Conservation (phyloP, 441 rosid genomes). For the Erodium texanum region DNA sequence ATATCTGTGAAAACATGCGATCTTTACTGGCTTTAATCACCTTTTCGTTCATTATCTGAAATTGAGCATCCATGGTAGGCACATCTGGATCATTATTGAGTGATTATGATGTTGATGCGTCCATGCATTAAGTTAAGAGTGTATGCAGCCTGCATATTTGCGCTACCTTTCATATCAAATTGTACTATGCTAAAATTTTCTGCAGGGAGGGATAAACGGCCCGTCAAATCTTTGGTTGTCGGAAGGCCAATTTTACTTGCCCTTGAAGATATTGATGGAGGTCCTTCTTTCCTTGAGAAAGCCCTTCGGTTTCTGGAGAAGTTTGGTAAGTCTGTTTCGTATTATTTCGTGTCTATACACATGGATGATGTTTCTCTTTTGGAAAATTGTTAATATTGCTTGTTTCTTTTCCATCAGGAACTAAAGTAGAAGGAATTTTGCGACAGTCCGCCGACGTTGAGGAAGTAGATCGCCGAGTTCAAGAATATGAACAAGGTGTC, state of each 20-base stretch:
- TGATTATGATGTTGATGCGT: neutral
- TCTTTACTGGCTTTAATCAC: no score
- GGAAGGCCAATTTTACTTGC: slow-evolving; percentile 99
- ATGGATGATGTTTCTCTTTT: slow-evolving; percentile 9
- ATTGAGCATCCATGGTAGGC: neutral
- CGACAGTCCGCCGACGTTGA: slow-evolving; percentile 97
- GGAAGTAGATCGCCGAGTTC: slow-evolving; percentile 93
- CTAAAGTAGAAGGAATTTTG: slow-evolving; percentile 78
- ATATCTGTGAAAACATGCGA: neutral
- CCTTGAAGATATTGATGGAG: slow-evolving; percentile 97
- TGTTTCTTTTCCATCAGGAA: slow-evolving; percentile 42
- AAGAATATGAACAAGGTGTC: slow-evolving; percentile 89
- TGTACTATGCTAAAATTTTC: slow-evolving; percentile 1
- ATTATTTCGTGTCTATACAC: slow-evolving; percentile 6
- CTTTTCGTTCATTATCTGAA: no score
- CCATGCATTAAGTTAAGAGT: neutral
- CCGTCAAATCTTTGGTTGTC: slow-evolving; percentile 85
- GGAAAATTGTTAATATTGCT: neutral
- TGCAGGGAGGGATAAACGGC: slow-evolving; percentile 85
- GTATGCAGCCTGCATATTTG: no score
- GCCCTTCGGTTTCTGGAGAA: slow-evolving; percentile 91
- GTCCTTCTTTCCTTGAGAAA: slow-evolving; percentile 97
- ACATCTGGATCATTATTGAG: neutral
- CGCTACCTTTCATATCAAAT: no score
- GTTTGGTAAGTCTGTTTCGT: slow-evolving; percentile 48